Conservation (phyloP, 2,329 filamentous ascomycete genomes). For the Xylaria sp. region DNA sequence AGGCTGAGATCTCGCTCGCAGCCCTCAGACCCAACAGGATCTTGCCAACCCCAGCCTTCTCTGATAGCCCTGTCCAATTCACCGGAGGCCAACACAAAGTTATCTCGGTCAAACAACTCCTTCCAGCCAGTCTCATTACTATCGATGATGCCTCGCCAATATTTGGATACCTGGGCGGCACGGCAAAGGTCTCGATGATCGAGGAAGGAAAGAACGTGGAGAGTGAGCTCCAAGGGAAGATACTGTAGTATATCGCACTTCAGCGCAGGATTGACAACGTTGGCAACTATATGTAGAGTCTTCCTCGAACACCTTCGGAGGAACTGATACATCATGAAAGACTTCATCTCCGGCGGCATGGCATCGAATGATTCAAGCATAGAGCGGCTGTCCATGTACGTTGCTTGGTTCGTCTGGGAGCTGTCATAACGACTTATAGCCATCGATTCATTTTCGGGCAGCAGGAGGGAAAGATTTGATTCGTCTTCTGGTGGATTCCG, state of each 20-base stretch:
- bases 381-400: constrained; percentile 79
- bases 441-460: constrained; percentile 41
- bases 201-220: constrained; percentile 88
- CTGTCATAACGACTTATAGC: constrained; percentile 43
- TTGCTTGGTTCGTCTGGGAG: constrained; percentile 49
- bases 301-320: constrained; percentile 87
- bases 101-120: constrained; percentile 85
- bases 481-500: constrained; percentile 54
- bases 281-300: constrained; percentile 87
- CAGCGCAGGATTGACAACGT: constrained; percentile 90
- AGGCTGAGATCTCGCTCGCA: constrained; percentile 83
- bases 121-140: constrained; percentile 97
- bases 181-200: constrained; percentile 87
- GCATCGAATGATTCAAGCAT: constrained; percentile 92
- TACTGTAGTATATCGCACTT: constrained; percentile 92
- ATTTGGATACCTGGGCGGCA: constrained; percentile 91
- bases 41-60: constrained; percentile 98
- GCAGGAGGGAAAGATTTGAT: constrained; percentile 38
- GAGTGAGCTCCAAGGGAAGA: constrained; percentile 84
- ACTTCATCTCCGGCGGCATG: constrained; percentile 91
- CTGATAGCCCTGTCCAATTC: constrained; percentile 87
- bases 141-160: constrained; percentile 91
- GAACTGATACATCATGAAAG: constrained; percentile 96
- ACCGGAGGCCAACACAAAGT: constrained; percentile 79
- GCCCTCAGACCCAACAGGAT: constrained; percentile 77